Conservation (phyloP, 148 eudicot genomes). For the Vaccinium vitisidaea region DNA sequence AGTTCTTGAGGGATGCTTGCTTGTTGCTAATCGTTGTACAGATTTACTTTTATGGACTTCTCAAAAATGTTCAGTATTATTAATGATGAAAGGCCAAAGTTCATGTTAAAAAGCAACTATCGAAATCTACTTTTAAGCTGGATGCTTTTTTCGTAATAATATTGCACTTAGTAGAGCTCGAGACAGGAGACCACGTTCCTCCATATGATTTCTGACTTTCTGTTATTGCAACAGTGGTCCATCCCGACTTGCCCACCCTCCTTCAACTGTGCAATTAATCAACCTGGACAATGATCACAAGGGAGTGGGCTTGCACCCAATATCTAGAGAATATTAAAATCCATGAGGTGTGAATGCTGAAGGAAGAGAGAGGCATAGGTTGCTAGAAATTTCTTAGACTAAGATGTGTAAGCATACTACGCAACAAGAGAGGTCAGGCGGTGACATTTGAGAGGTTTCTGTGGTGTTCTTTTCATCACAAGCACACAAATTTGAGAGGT, state of each 20-base stretch:
- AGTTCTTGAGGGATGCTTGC: too few species aligned
- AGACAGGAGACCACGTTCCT: not conserved
- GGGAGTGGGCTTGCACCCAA: not conserved
- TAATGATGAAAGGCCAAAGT: not conserved
- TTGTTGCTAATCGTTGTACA: too few species aligned
- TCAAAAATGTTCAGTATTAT: too few species aligned
- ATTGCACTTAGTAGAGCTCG: not conserved
- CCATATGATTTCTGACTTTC: not conserved
- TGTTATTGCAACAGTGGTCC: not conserved
- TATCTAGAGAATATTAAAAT: not conserved
- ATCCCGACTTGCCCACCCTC: not conserved
- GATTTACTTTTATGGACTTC: too few species aligned
- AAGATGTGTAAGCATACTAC: not conserved
- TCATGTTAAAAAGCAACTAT: not conserved
- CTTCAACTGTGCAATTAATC: not conserved
- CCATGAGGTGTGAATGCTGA: not conserved
- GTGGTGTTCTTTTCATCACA: too few species aligned
- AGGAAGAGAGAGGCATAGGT: not conserved
- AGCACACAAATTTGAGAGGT: too few species aligned
- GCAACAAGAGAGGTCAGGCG: not conserved
- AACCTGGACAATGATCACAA: not conserved
- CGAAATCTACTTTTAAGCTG: not conserved
- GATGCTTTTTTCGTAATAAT: not conserved
- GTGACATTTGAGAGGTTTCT: not conserved
- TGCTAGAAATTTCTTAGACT: not conserved